Conservation (phyloP, 495 filamentous ascomycete genomes). For the Cryomyces antarcticus region DNA sequence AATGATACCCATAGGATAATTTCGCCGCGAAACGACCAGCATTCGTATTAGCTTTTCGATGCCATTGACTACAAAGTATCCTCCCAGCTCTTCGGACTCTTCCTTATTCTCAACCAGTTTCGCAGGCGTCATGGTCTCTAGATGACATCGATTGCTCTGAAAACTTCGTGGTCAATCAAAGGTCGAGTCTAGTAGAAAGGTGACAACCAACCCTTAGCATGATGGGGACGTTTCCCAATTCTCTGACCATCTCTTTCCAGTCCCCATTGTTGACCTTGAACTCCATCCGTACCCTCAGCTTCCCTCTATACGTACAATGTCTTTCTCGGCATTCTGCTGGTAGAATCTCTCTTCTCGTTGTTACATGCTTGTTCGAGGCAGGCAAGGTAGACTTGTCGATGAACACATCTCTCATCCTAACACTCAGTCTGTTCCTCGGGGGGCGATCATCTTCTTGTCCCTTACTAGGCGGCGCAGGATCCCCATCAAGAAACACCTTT, state of each 20-base stretch:
- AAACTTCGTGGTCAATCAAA: constrained; percentile 4
- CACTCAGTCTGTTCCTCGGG: constrained; percentile 43
- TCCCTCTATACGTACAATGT: constrained; percentile 79
- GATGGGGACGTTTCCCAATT: constrained; percentile 74
- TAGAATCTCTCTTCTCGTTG: constrained; percentile 58
- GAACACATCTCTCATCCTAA: constrained; percentile 56
- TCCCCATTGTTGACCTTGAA: constrained; percentile 72
- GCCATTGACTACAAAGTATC: constrained; percentile 77
- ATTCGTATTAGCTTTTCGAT: constrained; percentile 95
- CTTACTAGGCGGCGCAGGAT: constrained; percentile 27
- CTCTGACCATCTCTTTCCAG: constrained; percentile 55
- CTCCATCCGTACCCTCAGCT: constrained; percentile 58
- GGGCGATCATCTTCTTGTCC: constrained; percentile 19
- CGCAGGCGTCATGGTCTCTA: constrained; percentile 61
- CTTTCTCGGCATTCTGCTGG: constrained; percentile 89
- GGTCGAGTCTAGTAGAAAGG: neutral
- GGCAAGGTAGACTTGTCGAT: constrained; percentile 60
- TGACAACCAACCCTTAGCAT: constrained; percentile 52
- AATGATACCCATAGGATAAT: constrained; percentile 86
- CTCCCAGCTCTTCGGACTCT: constrained; percentile 86
- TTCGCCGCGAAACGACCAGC: constrained; percentile 96
- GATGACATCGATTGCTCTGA: constrained; percentile 77
- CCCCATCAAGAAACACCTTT: constrained; percentile 69
- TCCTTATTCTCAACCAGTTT: constrained; percentile 84
- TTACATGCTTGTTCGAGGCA: constrained; percentile 55